Evolutionary conservation across 495 filamentous ascomycete genomes (phyloP), one percentile per base, ranked within the genome.

Genomic region (Sabuloglossum arenarium): DNA sequence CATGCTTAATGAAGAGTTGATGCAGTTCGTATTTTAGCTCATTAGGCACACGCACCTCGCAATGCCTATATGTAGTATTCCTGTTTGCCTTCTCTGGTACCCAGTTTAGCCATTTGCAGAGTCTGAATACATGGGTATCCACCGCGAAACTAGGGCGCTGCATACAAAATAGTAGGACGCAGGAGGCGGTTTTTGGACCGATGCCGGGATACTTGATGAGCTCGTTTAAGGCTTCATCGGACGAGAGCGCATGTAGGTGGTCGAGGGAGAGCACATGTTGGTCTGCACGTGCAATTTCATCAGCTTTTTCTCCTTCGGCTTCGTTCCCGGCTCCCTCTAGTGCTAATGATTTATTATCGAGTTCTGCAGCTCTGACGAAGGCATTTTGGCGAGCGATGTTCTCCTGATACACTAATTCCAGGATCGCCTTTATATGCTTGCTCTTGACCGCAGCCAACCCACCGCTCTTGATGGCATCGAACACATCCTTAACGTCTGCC

Each of bases 161-260:
- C 25, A 93, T 74, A 65, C 85, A 88, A 65, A 93, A 93, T 1
- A 90, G 72, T 12, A 84, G 67, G 14, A 90, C 84, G 60, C 91
- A 98, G 8, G 86, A 82, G 3, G 89, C 84, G 0, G 89, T 94
- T 69, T 98, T 98, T 54, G 86, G 80, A 0, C 89, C 91, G 58
- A 97, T 85, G 3, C 90, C 91, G 2, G 84, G 83, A 47, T 82
- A 91, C 55, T 76, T 81, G 52, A 79, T 76, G 34, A 97, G 73
- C 56, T 82, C 78, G 9, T 69, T 68, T 76, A 94, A 83, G 0
- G 80, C 86, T 27, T 86, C 75, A 19, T 85, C 74, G 12, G 75
- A 80, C 21, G 69, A 65, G 55, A 93, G 68, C 14, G 69, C 69
- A 59, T 85, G 85, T 16, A 95, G 68, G 65, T 94, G 79, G 58